Base-by-base conservation (phyloP, 2,329 filamentous ascomycete species). In the Fusarium floridanum region DNA sequence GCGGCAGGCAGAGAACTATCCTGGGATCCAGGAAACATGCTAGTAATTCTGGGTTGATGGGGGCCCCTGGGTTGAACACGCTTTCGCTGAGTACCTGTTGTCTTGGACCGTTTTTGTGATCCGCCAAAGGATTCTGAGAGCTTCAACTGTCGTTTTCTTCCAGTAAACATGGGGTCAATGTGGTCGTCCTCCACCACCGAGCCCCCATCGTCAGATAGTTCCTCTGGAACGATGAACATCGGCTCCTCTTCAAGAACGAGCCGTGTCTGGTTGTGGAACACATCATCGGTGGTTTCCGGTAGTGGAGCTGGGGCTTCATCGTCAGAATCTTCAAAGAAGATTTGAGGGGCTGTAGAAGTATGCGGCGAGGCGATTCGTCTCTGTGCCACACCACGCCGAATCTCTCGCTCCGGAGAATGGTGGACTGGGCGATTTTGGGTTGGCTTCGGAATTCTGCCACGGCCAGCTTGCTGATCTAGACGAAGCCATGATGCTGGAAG, bases 401-500 rank as follows among this genome's bases (percentile, higher is more conserved):
- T 79, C 24, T 83, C 82, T 39, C 79, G 82, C 53, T 86, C 84
- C 1, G 83, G 82, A 4, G 83, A 84, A 22, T 74, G 80, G 11
- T 76, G 80, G 79, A 63, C 76, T 70, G 73, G 76, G 48, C 79
- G 81, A 55, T 75, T 80, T 22, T 74, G 71, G 9, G 71, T 59
- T 56, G 80, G 79, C 65, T 80, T 81, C 61, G 78, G 71, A 39
- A 75, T 77, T 64, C 81, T 83, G 67, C 78, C 76, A 17, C 78
- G 78, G 74, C 77, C 81, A 34, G 81, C 72, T 65, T 86, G 83
- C 67, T 89, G 87, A 76, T 92, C 89, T 27, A 93, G 80, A 48
- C 91, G 87, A 65, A 92, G 84, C 88, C 91, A 92, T 7, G 91
- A 93, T n/a, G 91, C 91, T 43, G 91, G 91, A 53, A 92, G 84